Percentiles rank a stretch among this genome's conserved stretches.
Evolutionary conservation across 345 rosid species (phyloP).

Genomic region (Gossypium sturtianum): DNA sequence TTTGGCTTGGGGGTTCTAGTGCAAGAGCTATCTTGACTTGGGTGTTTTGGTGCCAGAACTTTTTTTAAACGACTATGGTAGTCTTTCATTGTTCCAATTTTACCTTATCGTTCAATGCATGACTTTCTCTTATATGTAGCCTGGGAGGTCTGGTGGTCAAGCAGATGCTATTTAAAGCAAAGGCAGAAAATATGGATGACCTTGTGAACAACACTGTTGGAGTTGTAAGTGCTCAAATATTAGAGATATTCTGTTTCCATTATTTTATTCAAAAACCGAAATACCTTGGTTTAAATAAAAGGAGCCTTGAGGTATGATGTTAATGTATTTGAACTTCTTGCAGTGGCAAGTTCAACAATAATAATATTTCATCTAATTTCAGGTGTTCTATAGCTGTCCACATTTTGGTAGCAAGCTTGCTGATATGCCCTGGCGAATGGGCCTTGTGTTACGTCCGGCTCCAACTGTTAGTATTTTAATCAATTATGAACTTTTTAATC

Average conservation of each 20-base stretch:
- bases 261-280: neutral
- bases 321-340: neutral
- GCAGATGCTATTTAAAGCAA: constrained; percentile 88
- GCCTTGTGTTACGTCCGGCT: constrained; percentile 91
- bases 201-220: constrained; percentile 90
- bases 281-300: neutral
- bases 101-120: neutral
- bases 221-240: constrained; percentile 49
- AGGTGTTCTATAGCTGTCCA: constrained; percentile 98
- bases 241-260: neutral
- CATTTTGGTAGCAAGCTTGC: constrained; percentile 98
- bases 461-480: constrained; percentile 61
- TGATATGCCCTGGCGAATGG: constrained; percentile 99
- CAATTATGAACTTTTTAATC: neutral
- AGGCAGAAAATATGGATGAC: constrained; percentile 62
- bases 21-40: neutral
- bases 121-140: constrained; percentile 37
- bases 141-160: constrained; percentile 98
- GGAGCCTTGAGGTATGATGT: neutral
- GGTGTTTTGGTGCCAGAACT: too few species aligned
- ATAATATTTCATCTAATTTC: constrained; percentile 19
- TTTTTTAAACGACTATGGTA: too few species aligned
- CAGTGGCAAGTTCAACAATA: constrained; percentile 12
- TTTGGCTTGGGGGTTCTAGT: neutral
- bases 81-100: neutral